Evolutionary conservation across 1,284 basidiomycete species (phyloP), one percentile per base, ranked within the genome.

Genomic region (Rhodotorula glutinis): DNA sequence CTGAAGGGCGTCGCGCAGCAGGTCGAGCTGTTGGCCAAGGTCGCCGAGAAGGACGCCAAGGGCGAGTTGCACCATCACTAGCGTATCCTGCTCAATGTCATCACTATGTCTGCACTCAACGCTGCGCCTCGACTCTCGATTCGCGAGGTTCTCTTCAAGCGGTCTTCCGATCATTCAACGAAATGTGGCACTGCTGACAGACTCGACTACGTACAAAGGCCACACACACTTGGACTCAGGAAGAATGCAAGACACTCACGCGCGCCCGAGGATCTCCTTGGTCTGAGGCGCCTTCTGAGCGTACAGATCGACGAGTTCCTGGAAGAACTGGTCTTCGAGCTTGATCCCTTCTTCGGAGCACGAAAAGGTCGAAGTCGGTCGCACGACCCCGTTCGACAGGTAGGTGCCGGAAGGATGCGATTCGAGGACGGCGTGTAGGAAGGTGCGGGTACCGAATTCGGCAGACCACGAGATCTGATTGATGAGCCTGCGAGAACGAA

Each of bases 1-100:
- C 81, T 95, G 61, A 84, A 81, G 75, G 83, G 85, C 57, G 91
- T 95, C 16, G 91, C 91, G 7, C 85, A 91, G 64, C 92, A 95
- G 79, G 86, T 90, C 53, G 85, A 82, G 75, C 82, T 92, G 53
- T 81, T 92, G 60, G 83, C 84, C 19, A 85, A 84, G 75, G 92
- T 94, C 16, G 90, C 90, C 4, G 69, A 75, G 40, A 79, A 79
- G 19, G 80, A 81, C 64, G 80, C 78, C 4, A 75, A 75, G 63
- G 78, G 79, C 14, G 76, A 79, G 67, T 62, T 80, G 29, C 67
- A 75, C 33, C 71, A 77, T 33, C 52, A 62, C 44, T 54, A 52
- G 14, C 25, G 11, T 25, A 27, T 7, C 43, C 8, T 21, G 14
- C 14, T 44, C 43, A 21, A 9, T 44, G 43, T 44, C 14, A 16